A percentile compares a stretch with the other conserved stretches of the same genome.
These are phyloP conservation scores for Mentha longifolia DNA, from an alignment of 257 asterid genomes.

Conservation along the genomic window DNA sequence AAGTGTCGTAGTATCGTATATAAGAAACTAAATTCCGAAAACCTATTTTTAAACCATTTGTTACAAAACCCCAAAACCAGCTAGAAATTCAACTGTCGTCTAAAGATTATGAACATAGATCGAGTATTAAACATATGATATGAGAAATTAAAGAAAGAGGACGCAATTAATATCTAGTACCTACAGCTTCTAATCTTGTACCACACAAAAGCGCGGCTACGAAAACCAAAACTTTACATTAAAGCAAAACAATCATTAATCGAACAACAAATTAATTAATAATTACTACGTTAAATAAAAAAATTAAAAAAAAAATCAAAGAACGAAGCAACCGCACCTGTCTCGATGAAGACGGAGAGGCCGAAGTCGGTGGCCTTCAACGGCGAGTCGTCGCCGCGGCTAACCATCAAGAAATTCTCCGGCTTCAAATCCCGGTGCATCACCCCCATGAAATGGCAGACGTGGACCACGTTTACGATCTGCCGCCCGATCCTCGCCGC, in stretches of 20 bases:
- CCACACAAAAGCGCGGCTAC: conserved; percentile 31
- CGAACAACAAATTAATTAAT: background rate
- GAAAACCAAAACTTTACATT: conserved; percentile 28
- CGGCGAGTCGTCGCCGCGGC: conserved; percentile 43
- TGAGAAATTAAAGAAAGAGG: no score
- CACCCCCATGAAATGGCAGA: conserved; percentile 76
- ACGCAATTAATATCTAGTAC: no score
- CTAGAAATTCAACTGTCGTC: no score
- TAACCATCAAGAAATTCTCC: conserved; percentile 71
- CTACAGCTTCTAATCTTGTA: conserved; percentile 28
- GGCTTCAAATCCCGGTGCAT: conserved; percentile 75
- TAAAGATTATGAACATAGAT: no score
- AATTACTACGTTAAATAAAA: no score
- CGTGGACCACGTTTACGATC: conserved; percentile 72
- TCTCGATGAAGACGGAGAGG: conserved; percentile 67
- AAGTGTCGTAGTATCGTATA: no score
- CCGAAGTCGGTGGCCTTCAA: conserved; percentile 75
- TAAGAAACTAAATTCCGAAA: no score
- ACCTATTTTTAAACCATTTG: no score
- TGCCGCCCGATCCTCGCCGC: conserved; percentile 65
- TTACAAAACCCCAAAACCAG: no score
- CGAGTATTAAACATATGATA: no score
- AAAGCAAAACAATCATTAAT: conserved; percentile 28
- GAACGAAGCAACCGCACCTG: no score
- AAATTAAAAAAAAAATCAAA: no score